Percentiles rank a stretch among this genome's conserved stretches.
Conservation (phyloP, 257 asterid genomes). For the Scutellaria galericulata region DNA sequence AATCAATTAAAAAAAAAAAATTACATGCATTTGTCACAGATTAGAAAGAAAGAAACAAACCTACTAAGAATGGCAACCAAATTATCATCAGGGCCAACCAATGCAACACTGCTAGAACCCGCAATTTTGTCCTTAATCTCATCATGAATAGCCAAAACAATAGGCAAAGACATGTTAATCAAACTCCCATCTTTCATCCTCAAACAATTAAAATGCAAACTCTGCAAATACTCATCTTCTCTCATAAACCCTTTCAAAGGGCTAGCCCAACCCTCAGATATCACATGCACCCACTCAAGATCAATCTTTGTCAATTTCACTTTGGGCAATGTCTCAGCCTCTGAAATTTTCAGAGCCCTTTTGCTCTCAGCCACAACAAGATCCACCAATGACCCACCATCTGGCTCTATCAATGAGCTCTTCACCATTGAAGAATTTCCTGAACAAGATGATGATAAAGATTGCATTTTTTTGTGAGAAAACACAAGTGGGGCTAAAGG, state of each 20-base stretch:
- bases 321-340: conserved; percentile 62
- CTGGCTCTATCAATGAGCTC: conserved; percentile 82
- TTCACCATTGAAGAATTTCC: conserved; percentile 38
- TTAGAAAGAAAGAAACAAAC: conserved; percentile 34
- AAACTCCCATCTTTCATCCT: conserved; percentile 67
- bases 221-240: conserved; percentile 82
- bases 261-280: conserved; percentile 94
- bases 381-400: conserved; percentile 81
- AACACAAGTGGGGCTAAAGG: conserved; percentile 50
- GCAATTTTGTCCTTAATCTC: conserved; percentile 59
- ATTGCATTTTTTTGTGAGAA: conserved; percentile 45
- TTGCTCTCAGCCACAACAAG: conserved; percentile 68
- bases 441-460: conserved; percentile 40
- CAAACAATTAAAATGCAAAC: conserved; percentile 79
- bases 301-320: conserved; percentile 69
- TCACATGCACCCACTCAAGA: conserved; percentile 89
- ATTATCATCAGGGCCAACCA: conserved; percentile 59
- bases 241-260: conserved; percentile 87
- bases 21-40: no score
- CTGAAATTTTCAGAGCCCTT: conserved; percentile 47
- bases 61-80: conserved; percentile 70
- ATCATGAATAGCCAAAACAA: conserved; percentile 78
- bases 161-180: conserved; percentile 84
- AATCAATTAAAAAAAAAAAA: not conserved
- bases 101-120: conserved; percentile 52